These are phyloP conservation scores for Rhodofomes roseus DNA, from an alignment of 1,284 basidiomycete species.

Conservation along the genomic window DNA sequence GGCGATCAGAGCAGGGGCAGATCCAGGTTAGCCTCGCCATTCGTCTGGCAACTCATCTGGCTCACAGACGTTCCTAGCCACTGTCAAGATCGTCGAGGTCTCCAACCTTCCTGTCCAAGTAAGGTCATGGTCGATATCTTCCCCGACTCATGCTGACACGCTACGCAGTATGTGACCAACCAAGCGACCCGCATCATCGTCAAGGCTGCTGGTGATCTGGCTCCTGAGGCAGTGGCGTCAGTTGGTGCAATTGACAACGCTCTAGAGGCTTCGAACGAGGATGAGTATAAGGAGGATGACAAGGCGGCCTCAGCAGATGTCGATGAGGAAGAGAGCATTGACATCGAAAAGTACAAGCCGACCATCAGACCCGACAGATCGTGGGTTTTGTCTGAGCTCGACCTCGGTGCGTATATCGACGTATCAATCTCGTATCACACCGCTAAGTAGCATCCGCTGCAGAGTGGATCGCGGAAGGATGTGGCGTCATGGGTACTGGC, in stretches of 20 bases:
- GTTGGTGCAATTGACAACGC: conserved; percentile 11
- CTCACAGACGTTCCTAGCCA: conserved; percentile 12
- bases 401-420: conserved; percentile 23
- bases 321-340: conserved; percentile 9
- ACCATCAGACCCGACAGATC: conserved; percentile 23
- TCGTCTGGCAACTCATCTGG: conserved; percentile 18
- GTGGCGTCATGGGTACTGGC: conserved; percentile 50
- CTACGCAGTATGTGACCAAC: conserved; percentile 51
- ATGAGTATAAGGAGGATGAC: conserved; percentile 9
- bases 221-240: conserved; percentile 16
- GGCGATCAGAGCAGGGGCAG: conserved; percentile 43
- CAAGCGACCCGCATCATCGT: conserved; percentile 47
- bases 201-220: conserved; percentile 42
- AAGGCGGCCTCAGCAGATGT: conserved; percentile 7
- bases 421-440: not conserved
- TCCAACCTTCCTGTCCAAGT: conserved; percentile 40
- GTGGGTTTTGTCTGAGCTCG: conserved; percentile 33
- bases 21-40: conserved; percentile 22
- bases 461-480: conserved; percentile 52
- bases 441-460: conserved; percentile 5
- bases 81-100: conserved; percentile 43
- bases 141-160: conserved; percentile 27
- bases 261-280: not conserved
- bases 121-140: conserved; percentile 34
- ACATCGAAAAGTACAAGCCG: conserved; percentile 31